Base-by-base conservation (phyloP, 805 yeast species). In the Candida saitoana region DNA sequence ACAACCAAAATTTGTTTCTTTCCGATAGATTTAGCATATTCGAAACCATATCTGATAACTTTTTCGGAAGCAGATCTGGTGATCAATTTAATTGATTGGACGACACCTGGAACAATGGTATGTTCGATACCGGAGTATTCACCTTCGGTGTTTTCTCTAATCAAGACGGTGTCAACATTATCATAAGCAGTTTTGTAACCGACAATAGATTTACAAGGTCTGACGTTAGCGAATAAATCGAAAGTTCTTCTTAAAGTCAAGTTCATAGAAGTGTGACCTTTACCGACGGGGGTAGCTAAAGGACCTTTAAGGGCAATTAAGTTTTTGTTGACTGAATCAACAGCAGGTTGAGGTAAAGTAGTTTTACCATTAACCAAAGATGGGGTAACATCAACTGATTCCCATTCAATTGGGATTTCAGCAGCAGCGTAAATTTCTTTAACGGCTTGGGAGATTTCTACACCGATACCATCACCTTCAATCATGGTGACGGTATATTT, bases 91-190 rank as follows among this genome's bases (percentile, higher is more conserved):
- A 91, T 91, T 49, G 96, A 87, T 76, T 93, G 98, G 41, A 93
- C 97, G 43, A 93, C 98, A 63, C 99, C 99, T 51, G 97, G 97
- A 44, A 89, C 95, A 51, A 93, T 89, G 50, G 88, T 85, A 76
- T 93, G 99, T 77, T 93, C 99, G 57, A 93, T 90, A 73, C 99
- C 99, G 24, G 97, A 90, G 76, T 91, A 91, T 74, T 91, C 99
- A 77, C 99, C 99, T 72, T 93, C 98, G 52, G 99, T 91, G 82
- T 93, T 93, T 76, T 93, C 99, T 80, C 99, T 89, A 67, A 93
- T 90, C 59, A 93, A 76, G 29, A 91, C 96, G 50, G 96, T 84
- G 72, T 93, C 95, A 50, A 93, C 98, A 65, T 86, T 77, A 47
- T 77, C 74, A 71, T 85, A 86, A 38, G 91, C 95, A 47, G 98